Evolutionary conservation across 2,329 filamentous ascomycete genomes (phyloP), one percentile per base, ranked within the genome.

Genomic region (Fusarium longipes): DNA sequence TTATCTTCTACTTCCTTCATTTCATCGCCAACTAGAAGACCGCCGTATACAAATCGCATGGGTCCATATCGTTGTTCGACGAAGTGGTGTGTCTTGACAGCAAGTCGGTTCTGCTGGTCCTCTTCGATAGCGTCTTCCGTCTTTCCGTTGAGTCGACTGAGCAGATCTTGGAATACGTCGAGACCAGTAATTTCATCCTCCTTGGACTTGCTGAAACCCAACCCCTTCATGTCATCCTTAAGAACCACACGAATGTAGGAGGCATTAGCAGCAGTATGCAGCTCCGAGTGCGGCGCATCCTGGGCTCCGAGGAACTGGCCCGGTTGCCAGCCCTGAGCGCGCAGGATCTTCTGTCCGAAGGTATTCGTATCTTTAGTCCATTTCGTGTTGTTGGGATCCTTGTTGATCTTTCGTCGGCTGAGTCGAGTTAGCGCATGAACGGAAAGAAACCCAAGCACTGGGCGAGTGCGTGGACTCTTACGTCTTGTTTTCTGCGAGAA

Each of bases 361-460:
- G 89, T 90, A 57, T 86, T 86, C 68, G 91, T 92, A 76, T 94
- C 91, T 74, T 90, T 89, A 57, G 91, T 89, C 96, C 96, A 99
- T 84, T 87, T 89, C 45, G 93, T 97, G 79, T 98, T 99, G 81
- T 98, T 97, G 9, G 96, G 96, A 80, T 99, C 96, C 77, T 91
- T 86, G 70, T 91, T 91, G 75, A 98, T 89, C 81, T 95, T 97
- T 45, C 84, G 72, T 51, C 78, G 77, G 52, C 79, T 80, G 50
- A 12, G 25, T 20, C 17, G 11, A 24, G 51, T 72, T 62, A 74
- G 71, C 18, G 40, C 44, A 64, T 45, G 14, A 2, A 44, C 3
- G 20, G 24, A 15, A 20, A 35, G 6, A 15, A 3, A 33, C 30
- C 10, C 12, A 32, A 8, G 3, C 24, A 2, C 17, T 8, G 18